phyloP scores from a whole-genome alignment of 2,329 filamentous ascomycete genomes.

The Ramularia endophylla region DNA sequence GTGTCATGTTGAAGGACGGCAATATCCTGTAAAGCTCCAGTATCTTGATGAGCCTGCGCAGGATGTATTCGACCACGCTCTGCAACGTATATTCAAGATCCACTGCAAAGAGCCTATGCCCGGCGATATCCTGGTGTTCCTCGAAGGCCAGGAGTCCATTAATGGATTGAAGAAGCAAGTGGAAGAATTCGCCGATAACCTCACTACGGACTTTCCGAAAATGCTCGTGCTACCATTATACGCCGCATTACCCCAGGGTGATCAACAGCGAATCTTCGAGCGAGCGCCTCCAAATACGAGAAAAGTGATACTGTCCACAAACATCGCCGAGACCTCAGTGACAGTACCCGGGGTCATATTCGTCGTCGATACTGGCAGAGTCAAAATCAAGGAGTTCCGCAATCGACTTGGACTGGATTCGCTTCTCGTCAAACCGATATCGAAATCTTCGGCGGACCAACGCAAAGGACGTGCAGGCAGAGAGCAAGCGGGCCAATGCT shows the following conservation, averaged over 20 bases:
- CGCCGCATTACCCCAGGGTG: conserved; percentile 78
- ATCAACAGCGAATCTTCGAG: conserved; percentile 80
- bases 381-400: conserved; percentile 89
- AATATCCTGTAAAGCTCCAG: conserved; percentile 73
- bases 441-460: conserved; percentile 88
- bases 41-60: conserved; percentile 69
- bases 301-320: conserved; percentile 88
- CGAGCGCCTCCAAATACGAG: conserved; percentile 68
- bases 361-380: conserved; percentile 89
- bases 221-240: conserved; percentile 73
- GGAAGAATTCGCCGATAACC: conserved; percentile 67
- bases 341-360: conserved; percentile 90
- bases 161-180: conserved; percentile 74
- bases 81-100: conserved; percentile 79
- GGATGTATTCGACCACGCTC: conserved; percentile 74
- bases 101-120: conserved; percentile 86
- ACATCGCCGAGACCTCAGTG: conserved; percentile 98
- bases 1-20: conserved; percentile 75
- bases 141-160: conserved; percentile 90
- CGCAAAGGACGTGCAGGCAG: conserved; percentile 86
- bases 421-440: conserved; percentile 82
- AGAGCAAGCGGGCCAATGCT: conserved; percentile 87
- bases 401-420: conserved; percentile 82
- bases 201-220: conserved; percentile 47
- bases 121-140: conserved; percentile 86